Evolutionary conservation across 768 basidiomycete genomes (phyloP), one percentile per base, ranked within the genome.

Genomic region (Xanthoconium purpureum): DNA sequence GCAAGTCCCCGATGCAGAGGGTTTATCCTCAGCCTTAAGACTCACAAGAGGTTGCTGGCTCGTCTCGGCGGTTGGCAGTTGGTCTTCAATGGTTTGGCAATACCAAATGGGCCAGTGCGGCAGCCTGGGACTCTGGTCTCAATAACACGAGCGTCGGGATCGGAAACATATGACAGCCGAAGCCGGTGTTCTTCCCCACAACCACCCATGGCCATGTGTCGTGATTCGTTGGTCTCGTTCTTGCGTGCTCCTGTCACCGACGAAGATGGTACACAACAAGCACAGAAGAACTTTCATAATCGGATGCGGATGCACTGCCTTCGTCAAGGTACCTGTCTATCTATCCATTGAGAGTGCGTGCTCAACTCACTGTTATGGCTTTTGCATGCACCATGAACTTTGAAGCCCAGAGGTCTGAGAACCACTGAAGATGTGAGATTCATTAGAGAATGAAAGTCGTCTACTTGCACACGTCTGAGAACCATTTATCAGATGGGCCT

Each of bases 351-450:
- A 17, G 38, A 39, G n/a, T 30, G 18, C 20, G 37, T 50, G 28
- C 5, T 20, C n/a, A 36, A 37, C 20, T 36, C 35, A 44, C 33
- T 30, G 20, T 15, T 35, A 8, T 37, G 52, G 18, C 42, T 29
- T 32, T 54, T 8, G 13, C 50, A 52, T 32, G n/a, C 48, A 55
- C 47, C 56, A 30, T 44, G 50, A 17, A 42, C 37, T 28, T 28
- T 40, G 48, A 69, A 89, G 89, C 90, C 87, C 14, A 81, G 84
- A 63, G 85, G 80, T 15, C 73, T 71, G 50, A 80, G 88, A 67
- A 76, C 80, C 6, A 88, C 88, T 0, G 87, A 90, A 58, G 88
- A 92, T 62, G 88, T 87, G 71, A 58, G 83, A 52, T 4, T 18
- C 36, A 10, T 4, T 24, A 29, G 9, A 30, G 11, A 32, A 33